Evolutionary conservation across 345 rosid species (phyloP).

Genomic region (Citropsis articulata): DNA sequence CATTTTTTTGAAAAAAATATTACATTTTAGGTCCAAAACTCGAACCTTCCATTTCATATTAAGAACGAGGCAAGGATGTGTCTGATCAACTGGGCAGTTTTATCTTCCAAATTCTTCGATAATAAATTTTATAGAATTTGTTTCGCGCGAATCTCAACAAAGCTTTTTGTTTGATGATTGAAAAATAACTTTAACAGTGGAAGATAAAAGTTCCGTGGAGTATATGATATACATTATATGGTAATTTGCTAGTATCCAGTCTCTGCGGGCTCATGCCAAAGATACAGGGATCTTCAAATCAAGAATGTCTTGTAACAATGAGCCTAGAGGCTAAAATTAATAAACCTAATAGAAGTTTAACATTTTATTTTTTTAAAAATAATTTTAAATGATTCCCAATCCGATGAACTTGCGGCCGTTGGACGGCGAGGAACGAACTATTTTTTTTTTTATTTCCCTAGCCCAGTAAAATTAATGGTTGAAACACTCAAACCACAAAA

Average conservation of each 20-base stretch:
- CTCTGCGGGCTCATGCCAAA: background rate
- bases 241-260: background rate
- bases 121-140: background rate
- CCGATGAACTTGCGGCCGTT: no score
- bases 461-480: background rate
- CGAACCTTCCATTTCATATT: no score
- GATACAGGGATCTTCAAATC: background rate
- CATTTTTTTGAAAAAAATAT: no score
- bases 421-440: no score
- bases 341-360: no score
- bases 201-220: background rate
- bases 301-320: background rate
- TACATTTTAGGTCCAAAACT: no score
- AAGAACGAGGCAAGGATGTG: no score
- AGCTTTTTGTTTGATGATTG: background rate
- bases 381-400: no score
- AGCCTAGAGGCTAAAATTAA: background rate
- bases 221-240: background rate
- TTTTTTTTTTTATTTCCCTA: no score
- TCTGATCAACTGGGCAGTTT: background rate
- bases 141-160: background rate
- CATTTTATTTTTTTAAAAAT: no score
- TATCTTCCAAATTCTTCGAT: background rate
- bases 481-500: background rate
- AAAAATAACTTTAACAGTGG: background rate